These are phyloP conservation scores for Ceratorhiza oryzae-sativae DNA, from an alignment of 1,284 basidiomycete genomes.

Conservation along the genomic window DNA sequence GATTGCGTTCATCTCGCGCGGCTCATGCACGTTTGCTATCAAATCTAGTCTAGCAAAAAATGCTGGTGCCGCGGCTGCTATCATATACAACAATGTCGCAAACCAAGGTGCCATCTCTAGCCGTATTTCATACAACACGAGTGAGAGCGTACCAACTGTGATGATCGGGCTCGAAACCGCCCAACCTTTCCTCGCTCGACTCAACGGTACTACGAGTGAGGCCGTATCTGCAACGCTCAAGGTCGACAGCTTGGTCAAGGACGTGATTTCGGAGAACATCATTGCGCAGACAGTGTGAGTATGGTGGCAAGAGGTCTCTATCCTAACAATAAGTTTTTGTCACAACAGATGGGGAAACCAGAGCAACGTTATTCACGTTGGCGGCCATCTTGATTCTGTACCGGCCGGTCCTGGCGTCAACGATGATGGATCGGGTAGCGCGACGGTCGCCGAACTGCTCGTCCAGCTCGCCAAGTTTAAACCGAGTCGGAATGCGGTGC, in stretches of 20 bases:
- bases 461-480: constrained; percentile 25
- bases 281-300: constrained; percentile 29
- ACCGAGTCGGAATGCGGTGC: constrained; percentile 21
- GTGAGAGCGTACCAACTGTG: constrained; percentile 22
- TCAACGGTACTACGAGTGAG: constrained; percentile 9
- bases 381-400: constrained; percentile 21
- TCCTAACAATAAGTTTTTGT: neutral
- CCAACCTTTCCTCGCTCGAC: constrained; percentile 14
- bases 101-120: constrained; percentile 7
- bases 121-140: constrained; percentile 27
- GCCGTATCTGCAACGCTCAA: constrained; percentile 13
- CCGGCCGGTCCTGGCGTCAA: constrained; percentile 29
- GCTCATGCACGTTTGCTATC: constrained; percentile 26
- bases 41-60: constrained; percentile 28
- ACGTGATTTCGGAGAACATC: constrained; percentile 32
- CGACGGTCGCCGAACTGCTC: constrained; percentile 20
- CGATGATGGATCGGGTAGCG: constrained; percentile 22
- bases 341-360: constrained; percentile 5
- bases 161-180: constrained; percentile 30
- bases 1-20: constrained; percentile 26
- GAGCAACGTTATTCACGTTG: constrained; percentile 28
- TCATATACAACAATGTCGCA: constrained; percentile 27
- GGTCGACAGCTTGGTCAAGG: constrained; percentile 27
- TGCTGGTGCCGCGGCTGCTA: constrained; percentile 11
- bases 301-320: too few relatives aligned